phyloP scores from a whole-genome alignment of 2,329 filamentous ascomycete species.

The Aspergillus fijiensis region DNA sequence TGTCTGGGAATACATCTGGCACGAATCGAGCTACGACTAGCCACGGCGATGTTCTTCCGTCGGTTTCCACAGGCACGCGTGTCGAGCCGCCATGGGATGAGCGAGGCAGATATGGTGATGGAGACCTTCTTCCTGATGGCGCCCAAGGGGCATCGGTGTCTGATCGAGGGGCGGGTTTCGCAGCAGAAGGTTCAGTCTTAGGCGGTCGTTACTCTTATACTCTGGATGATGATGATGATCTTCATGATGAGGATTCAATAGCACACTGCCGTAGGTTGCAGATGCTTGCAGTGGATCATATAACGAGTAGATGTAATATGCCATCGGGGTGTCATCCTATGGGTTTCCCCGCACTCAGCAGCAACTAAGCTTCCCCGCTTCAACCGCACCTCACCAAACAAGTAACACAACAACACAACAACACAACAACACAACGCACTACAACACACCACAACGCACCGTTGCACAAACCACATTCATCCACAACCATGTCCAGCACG shows the following conservation, averaged over 20 bases:
- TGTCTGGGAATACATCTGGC: conserved; percentile 71
- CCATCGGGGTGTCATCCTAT: too few relatives aligned
- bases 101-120: conserved; percentile 44
- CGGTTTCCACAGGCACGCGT: conserved; percentile 24
- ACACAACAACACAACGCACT: neutral
- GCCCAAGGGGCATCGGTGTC: conserved; percentile 44
- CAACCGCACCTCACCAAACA: neutral
- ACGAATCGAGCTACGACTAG: conserved; percentile 56
- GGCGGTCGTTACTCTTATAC: too few relatives aligned
- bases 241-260: too few relatives aligned
- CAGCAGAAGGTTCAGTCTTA: neutral
- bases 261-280: too few relatives aligned
- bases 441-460: neutral
- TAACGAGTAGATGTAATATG: too few relatives aligned
- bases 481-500: neutral
- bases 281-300: too few relatives aligned
- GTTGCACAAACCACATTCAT: neutral
- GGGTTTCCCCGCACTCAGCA: neutral
- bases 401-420: neutral
- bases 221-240: too few relatives aligned
- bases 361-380: neutral
- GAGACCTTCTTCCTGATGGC: conserved; percentile 47
- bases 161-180: conserved; percentile 28
- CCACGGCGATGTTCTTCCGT: conserved; percentile 53
- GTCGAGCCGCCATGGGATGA: conserved; percentile 26